Evolutionary conservation across 108 stramenopile genomes (phyloP).

Genomic region (Skeletonema potamos): DNA sequence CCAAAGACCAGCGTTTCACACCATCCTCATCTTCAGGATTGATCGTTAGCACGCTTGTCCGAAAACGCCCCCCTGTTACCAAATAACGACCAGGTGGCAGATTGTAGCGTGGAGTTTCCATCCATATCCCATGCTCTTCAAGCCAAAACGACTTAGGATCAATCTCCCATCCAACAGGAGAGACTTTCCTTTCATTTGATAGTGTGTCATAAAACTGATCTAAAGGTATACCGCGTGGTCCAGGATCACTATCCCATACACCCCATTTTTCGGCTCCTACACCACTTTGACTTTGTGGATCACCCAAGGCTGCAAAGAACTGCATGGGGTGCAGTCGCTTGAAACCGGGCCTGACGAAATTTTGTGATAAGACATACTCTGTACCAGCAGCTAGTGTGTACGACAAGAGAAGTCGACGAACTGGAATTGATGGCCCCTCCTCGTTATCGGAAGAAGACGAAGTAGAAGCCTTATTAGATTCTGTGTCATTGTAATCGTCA

Average conservation of each 20-base stretch:
- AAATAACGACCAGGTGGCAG: constrained; percentile 9
- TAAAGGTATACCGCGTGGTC: constrained; percentile 8
- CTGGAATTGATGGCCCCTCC: neutral
- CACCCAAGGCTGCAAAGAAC: constrained; percentile 19
- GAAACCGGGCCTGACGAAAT: constrained; percentile 2
- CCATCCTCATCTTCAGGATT: neutral
- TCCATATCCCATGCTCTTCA: constrained; percentile 27
- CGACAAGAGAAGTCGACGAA: neutral
- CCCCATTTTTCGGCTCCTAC: constrained; percentile 14
- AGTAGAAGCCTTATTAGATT: too few species aligned
- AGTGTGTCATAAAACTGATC: neutral
- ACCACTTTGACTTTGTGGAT: neutral
- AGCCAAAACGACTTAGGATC: constrained; percentile 14
- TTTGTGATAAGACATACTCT: neutral
- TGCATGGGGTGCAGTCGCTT: neutral
- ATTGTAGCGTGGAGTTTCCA: constrained; percentile 6
- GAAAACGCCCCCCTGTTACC: constrained; percentile 11
- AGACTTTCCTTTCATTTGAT: neutral
- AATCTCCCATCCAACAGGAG: constrained; percentile 18
- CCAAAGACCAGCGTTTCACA: constrained; percentile 1
- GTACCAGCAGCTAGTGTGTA: neutral
- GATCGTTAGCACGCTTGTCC: constrained; percentile 2
- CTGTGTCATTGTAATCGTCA: neutral
- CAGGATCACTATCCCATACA: constrained; percentile 15
- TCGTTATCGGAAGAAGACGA: neutral